Evolutionary conservation across 179 eudicot species (phyloP).

Genomic region (Silene noctiflora): DNA sequence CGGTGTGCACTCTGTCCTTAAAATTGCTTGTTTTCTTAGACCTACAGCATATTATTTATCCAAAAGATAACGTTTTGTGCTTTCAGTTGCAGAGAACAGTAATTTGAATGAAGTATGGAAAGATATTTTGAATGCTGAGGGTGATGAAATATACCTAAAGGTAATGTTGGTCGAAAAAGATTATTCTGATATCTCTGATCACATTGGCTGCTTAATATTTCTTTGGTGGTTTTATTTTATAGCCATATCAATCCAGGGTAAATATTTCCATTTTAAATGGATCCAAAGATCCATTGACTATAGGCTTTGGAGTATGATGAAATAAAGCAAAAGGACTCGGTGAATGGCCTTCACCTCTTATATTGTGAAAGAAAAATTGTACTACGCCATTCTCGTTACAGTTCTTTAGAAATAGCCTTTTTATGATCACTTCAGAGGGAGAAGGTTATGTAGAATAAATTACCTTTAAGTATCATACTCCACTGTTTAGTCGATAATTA

Average conservation of each 20-base stretch:
- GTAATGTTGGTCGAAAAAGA: slow-evolving; percentile 30
- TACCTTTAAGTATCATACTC: neutral
- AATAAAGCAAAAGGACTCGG: neutral
- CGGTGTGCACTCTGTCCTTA: slow-evolving; percentile 41
- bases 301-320: neutral
- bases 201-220: neutral
- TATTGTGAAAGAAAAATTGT: neutral
- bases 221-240: neutral
- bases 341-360: neutral
- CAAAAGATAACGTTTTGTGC: slow-evolving; percentile 17
- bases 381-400: neutral
- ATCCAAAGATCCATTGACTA: neutral
- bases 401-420: neutral
- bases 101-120: slow-evolving; percentile 90
- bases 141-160: slow-evolving; percentile 95
- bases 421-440: neutral
- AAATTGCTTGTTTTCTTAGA: neutral
- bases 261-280: neutral
- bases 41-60: slow-evolving; percentile 2
- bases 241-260: neutral
- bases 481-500: too few relatives aligned
- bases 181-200: neutral
- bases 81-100: slow-evolving; percentile 76
- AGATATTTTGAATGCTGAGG: slow-evolving; percentile 86
- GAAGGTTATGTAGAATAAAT: neutral